Conservation (phyloP, 2,329 filamentous ascomycete genomes). For the Xylogone sp. region DNA sequence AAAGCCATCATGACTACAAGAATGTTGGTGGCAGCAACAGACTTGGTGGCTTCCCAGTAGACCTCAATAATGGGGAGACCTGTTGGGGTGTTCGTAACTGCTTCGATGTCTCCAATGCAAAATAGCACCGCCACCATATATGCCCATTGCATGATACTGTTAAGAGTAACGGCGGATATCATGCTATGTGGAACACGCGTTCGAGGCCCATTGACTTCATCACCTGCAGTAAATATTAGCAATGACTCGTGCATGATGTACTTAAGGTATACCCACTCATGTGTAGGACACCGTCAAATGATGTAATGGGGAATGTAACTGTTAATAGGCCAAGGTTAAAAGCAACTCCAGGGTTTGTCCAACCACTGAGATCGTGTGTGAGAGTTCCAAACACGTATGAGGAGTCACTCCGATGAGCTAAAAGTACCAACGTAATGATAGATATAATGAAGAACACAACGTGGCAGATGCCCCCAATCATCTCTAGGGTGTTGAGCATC, state of each 20-base stretch:
- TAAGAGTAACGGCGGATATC: constrained; percentile 42
- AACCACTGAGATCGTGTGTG: constrained; percentile 20
- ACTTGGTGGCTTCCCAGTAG: constrained; percentile 40
- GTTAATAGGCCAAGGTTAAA: constrained; percentile 32
- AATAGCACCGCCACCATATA: constrained; percentile 29
- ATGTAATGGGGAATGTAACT: constrained; percentile 20
- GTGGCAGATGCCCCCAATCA: constrained; percentile 38
- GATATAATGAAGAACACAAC: constrained; percentile 38
- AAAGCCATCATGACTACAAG: constrained; percentile 34
- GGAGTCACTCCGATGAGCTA: constrained; percentile 12
- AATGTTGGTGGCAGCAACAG: constrained; percentile 37
- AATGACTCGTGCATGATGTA: not conserved
- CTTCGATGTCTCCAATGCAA: constrained; percentile 28
- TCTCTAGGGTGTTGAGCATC: constrained; percentile 36
- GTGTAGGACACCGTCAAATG: constrained; percentile 13
- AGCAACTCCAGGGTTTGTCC: constrained; percentile 25
- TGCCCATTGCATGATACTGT: constrained; percentile 39
- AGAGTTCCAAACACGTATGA: constrained; percentile 24
- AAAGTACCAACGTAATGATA: constrained; percentile 31
- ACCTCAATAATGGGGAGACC: constrained; percentile 46
- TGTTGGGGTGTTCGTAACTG: constrained; percentile 34
- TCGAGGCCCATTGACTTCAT: constrained; percentile 39
- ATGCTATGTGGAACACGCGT: constrained; percentile 34
- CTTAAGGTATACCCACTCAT: constrained; percentile 29
- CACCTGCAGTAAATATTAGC: constrained; percentile 1